Base-by-base conservation (phyloP, 179 eudicot genomes). In the Beta lomatogona region DNA sequence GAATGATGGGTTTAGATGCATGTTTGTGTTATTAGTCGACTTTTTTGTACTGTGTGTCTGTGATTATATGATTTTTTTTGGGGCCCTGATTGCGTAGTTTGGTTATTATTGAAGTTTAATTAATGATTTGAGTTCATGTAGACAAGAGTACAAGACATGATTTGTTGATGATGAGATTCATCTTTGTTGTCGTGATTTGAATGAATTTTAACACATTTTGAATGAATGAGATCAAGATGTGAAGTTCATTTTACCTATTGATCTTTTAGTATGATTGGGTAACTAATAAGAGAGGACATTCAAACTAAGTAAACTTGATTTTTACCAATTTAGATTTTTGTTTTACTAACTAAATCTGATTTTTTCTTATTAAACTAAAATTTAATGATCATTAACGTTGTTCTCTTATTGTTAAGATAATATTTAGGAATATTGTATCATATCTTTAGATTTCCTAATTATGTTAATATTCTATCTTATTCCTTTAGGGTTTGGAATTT, bases 1-100 rank as follows among this genome's bases (percentile, higher is more conserved):
- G 9, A 72, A 60, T 79, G 41, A 58, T 79, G 64, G n/a, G n/a
- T 63, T 74, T 7, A 18, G 31, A 52, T 64, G 54, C 65, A 64
- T 36, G 64, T 61, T 12, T 73, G 53, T 50, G 8, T 10, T 53
- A 50, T 19, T 28, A 45, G 68, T 75, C 77, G 66, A 77, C 76
- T 71, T 28, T 68, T 57, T 57, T 69, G 10, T 6, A 18, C n/a
- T 13, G 28, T 59, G 50, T n/a, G n/a, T n/a, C n/a, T n/a, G n/a
- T n/a, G n/a, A 50, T n/a, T 41, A 16, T 14, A n/a, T 14, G 14
- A 31, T 25, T 60, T 63, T 28, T 31, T 3, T 36, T 58, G 48
- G 46, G 6, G n/a, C 8, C 2, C 46, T 36, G 22, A 68, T 9
- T 44, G 53, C 36, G 54, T 45, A 59, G 46, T 59, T 28, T 22